Evolutionary conservation across 768 basidiomycete species (phyloP).

Genomic region (Xanthoconium purpureum): DNA sequence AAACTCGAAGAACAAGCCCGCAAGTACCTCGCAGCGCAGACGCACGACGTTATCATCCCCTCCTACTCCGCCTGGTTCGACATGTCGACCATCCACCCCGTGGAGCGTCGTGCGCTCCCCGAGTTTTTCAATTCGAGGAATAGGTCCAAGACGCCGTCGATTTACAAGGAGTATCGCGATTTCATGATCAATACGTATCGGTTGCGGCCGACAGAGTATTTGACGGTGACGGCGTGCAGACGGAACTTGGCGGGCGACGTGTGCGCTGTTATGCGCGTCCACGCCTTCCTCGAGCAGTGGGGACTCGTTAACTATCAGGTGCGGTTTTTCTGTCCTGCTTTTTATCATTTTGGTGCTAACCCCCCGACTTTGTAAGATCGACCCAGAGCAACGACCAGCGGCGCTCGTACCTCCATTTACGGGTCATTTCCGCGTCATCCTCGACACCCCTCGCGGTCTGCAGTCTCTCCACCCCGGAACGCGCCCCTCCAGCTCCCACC

Average conservation of each 20-base stretch:
- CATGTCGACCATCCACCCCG: conserved; percentile 88
- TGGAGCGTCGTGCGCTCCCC: conserved; percentile 88
- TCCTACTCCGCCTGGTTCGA: conserved; percentile 99
- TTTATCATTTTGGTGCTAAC: conserved; percentile 1
- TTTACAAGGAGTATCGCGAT: conserved; percentile 99
- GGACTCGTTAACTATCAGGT: conserved; percentile 99
- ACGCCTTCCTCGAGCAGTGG: conserved; percentile 99
- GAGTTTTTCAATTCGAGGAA: conserved; percentile 99
- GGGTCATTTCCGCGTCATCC: conserved; percentile 95
- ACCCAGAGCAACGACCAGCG: conserved; percentile 93
- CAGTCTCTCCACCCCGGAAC: conserved; percentile 90
- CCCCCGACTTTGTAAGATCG: conserved; percentile 60
- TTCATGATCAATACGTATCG: conserved; percentile 99
- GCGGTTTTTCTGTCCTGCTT: conserved; percentile 26
- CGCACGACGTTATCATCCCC: conserved; percentile 94
- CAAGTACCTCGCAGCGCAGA: conserved; percentile 95
- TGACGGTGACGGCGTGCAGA: conserved; percentile 95
- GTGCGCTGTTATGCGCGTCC: conserved; percentile 97
- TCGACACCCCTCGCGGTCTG: conserved; percentile 94
- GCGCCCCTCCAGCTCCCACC: conserved; percentile 46
- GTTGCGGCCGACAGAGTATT: conserved; percentile 88
- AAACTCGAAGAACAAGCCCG: conserved; percentile 83
- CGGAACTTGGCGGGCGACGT: conserved; percentile 97
- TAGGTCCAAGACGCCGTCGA: conserved; percentile 90
- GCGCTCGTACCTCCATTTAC: conserved; percentile 96